These are phyloP conservation scores for Monosporascus ibericus DNA, from an alignment of 2,329 filamentous ascomycete species.

Conservation along the genomic window DNA sequence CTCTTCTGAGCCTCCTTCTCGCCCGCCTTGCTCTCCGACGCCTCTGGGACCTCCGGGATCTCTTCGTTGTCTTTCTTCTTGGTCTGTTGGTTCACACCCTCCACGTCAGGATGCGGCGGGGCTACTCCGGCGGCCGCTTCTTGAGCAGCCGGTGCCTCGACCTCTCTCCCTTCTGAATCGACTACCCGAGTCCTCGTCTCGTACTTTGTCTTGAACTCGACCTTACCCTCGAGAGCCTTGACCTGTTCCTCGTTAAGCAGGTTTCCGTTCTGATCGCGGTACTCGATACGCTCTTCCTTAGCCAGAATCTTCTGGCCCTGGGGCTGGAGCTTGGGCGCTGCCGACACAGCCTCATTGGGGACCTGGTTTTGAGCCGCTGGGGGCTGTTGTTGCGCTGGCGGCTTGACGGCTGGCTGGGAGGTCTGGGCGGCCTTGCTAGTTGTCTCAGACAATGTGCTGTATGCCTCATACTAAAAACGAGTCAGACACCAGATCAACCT, in stretches of 20 bases:
- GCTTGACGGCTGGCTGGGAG: slow-evolving; percentile 14
- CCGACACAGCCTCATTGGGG: slow-evolving; percentile 34
- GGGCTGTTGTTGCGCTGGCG: slow-evolving; percentile 18
- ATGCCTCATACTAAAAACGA: slow-evolving; percentile 41
- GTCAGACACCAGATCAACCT: slow-evolving; percentile 9
- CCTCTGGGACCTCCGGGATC: slow-evolving; percentile 27
- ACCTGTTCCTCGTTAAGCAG: slow-evolving; percentile 80
- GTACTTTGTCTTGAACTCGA: slow-evolving; percentile 91
- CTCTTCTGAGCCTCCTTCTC: slow-evolving; percentile 51
- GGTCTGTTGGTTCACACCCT: slow-evolving; percentile 56
- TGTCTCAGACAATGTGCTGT: slow-evolving; percentile 26
- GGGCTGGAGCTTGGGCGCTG: slow-evolving; percentile 41
- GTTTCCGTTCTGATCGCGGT: slow-evolving; percentile 91
- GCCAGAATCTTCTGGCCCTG: slow-evolving; percentile 41
- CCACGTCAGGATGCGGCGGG: slow-evolving; percentile 55
- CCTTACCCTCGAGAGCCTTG: slow-evolving; percentile 78
- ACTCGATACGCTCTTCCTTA: slow-evolving; percentile 81
- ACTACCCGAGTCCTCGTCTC: slow-evolving; percentile 88
- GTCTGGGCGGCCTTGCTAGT: slow-evolving; percentile 17
- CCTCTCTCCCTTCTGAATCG: slow-evolving; percentile 72
- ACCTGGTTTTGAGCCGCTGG: slow-evolving; percentile 15
- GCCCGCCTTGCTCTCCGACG: slow-evolving; percentile 48
- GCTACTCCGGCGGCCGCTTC: slow-evolving; percentile 38
- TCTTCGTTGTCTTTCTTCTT: slow-evolving; percentile 35
- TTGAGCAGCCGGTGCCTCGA: slow-evolving; percentile 43